Percentiles rank a stretch among this genome's conserved stretches.
phyloP scores from a whole-genome alignment of 2,329 filamentous ascomycete species.

The Scopulariopsis brevicaulis region DNA sequence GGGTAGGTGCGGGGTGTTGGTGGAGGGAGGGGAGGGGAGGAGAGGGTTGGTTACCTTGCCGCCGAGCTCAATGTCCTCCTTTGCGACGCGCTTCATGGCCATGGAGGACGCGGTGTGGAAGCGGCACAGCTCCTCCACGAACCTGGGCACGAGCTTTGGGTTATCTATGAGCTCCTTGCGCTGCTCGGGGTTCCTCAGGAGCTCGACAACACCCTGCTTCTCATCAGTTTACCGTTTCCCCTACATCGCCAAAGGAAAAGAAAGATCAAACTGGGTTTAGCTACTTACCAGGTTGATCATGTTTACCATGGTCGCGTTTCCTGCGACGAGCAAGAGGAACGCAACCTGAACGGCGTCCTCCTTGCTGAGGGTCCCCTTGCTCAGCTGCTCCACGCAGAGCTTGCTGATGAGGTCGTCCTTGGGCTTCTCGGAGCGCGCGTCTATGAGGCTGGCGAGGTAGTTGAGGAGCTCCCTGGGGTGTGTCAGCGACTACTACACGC shows the following conservation, averaged over 20 bases:
- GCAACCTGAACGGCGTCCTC: conserved; percentile 32
- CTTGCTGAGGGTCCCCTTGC: conserved; percentile 23
- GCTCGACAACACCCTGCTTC: conserved; percentile 27
- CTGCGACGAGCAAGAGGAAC: conserved; percentile 36
- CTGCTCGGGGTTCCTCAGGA: conserved; percentile 29
- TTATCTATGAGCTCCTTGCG: conserved; percentile 26
- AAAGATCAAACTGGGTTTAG: too few relatives aligned
- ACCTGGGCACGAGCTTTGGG: conserved; percentile 20
- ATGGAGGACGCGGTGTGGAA: conserved; percentile 34
- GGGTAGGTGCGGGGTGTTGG: too few relatives aligned
- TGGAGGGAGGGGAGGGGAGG: neutral
- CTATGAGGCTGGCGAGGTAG: conserved; percentile 30
- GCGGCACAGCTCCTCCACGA: conserved; percentile 36
- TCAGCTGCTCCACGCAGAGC: conserved; percentile 27
- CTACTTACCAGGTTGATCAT: conserved; percentile 32
- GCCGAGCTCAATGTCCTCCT: conserved; percentile 30
- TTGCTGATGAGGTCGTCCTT: conserved; percentile 33
- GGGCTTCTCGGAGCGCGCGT: conserved; percentile 23
- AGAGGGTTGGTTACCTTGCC: conserved; percentile 18
- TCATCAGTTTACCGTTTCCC: neutral
- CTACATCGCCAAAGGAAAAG: too few relatives aligned
- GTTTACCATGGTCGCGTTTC: conserved; percentile 39
- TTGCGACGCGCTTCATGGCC: conserved; percentile 33
- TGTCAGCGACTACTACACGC: neutral
- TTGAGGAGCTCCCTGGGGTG: conserved; percentile 24